phyloP scores from a whole-genome alignment of 352 stramenopile genomes.

The Blastocystis sp. region DNA sequence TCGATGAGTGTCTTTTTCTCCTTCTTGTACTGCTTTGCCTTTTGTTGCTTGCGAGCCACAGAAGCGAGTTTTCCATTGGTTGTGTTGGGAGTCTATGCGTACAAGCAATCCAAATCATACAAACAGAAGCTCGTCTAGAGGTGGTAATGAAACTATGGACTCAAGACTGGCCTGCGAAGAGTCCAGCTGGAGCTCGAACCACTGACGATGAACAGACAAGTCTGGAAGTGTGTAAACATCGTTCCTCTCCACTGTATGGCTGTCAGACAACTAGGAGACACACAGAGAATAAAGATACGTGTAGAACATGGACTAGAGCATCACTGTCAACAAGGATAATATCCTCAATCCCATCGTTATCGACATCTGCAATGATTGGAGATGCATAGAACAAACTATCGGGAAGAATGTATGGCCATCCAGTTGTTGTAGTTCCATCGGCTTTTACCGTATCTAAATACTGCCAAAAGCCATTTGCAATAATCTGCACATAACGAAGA shows the following conservation, averaged over 20 bases:
- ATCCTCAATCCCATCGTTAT: not conserved
- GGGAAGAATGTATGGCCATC: not conserved
- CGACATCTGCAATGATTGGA: not conserved
- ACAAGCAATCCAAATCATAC: no score
- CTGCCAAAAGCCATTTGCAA: conserved; percentile 1
- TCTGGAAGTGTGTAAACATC: not conserved
- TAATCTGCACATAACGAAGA: not conserved
- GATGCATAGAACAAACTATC: not conserved
- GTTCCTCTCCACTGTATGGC: not conserved
- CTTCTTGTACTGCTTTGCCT: not conserved
- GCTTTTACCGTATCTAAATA: not conserved
- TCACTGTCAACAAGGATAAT: conserved; percentile 22
- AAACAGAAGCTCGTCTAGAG: no score
- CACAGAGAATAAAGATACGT: not conserved
- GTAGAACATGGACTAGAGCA: not conserved
- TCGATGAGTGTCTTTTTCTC: not conserved
- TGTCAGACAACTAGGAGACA: not conserved
- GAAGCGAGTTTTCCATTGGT: no score
- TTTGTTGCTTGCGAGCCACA: not conserved
- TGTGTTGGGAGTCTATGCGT: no score
- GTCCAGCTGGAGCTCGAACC: conserved; percentile 7
- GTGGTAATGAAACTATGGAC: no score
- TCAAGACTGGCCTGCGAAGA: not conserved
- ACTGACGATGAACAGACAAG: not conserved
- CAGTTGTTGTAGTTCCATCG: not conserved